phyloP scores from a whole-genome alignment of 768 basidiomycete genomes.

The Leccinum uliginosum region DNA sequence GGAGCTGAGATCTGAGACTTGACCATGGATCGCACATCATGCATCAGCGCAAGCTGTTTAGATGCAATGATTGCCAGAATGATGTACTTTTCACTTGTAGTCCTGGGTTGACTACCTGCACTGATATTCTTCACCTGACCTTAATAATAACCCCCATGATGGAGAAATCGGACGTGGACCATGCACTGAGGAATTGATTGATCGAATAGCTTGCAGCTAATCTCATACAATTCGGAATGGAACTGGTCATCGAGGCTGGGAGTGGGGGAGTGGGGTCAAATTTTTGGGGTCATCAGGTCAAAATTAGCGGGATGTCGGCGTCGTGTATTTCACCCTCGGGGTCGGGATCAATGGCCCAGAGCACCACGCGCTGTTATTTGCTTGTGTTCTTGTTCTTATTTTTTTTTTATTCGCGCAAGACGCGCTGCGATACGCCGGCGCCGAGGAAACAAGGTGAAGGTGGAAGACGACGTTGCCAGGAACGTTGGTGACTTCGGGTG shows the following conservation, averaged over 20 bases:
- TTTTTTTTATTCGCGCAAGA: not conserved
- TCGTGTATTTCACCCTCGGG: too few relatives aligned
- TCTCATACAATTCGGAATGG: constrained; percentile 95
- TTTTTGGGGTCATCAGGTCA: too few relatives aligned
- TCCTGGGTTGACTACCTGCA: too few relatives aligned
- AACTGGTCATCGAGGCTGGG: constrained; percentile 97
- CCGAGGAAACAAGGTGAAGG: too few relatives aligned
- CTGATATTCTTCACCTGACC: not conserved
- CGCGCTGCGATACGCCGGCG: too few relatives aligned
- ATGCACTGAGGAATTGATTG: constrained; percentile 87
- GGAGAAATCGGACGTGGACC: not conserved
- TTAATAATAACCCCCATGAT: not conserved
- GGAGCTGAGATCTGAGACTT: not conserved
- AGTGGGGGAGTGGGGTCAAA: constrained; percentile 46
- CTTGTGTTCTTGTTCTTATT: too few relatives aligned
- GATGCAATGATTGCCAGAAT: not conserved
- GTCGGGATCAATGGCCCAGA: too few relatives aligned
- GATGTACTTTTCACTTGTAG: not conserved
- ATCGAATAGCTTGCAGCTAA: constrained; percentile 97
- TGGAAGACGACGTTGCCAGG: too few relatives aligned
- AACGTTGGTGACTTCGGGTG: too few relatives aligned
- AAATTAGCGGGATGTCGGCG: constrained; percentile 24
- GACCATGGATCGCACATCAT: not conserved
- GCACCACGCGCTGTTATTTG: too few relatives aligned
- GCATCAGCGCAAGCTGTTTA: not conserved